Conservation (phyloP, 2,329 filamentous ascomycete genomes). For the Ophiostoma himal-ulmi region DNA sequence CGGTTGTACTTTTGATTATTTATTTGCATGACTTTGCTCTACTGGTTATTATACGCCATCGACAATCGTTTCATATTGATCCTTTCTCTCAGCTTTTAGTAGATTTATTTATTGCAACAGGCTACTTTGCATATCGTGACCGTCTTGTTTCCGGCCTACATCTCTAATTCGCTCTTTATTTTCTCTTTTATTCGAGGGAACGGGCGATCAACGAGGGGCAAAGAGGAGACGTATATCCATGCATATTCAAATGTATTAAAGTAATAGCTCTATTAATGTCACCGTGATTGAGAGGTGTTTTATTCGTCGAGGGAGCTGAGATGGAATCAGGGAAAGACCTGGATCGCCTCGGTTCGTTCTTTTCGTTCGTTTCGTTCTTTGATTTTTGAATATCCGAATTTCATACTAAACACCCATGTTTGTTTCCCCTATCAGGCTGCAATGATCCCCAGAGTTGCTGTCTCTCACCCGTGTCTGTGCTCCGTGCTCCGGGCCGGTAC, state of each 20-base stretch:
- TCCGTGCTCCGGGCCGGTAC: not conserved
- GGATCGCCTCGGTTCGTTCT: not conserved
- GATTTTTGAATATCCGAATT: not conserved
- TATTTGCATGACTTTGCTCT: not conserved
- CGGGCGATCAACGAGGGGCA: not conserved
- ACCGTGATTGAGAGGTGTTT: not conserved
- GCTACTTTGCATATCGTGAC: not conserved
- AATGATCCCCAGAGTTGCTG: not conserved
- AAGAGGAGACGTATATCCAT: slow-evolving; percentile 4
- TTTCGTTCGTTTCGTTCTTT: not conserved
- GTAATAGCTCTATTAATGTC: not conserved
- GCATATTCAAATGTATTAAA: not conserved
- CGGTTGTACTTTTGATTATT: not conserved
- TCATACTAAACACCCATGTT: not conserved
- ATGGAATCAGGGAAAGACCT: not conserved
- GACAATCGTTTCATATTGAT: not conserved
- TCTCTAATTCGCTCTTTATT: not conserved
- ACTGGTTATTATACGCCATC: not conserved
- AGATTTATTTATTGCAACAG: not conserved
- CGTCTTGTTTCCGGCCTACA: slow-evolving; percentile 10
- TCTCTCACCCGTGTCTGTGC: not conserved
- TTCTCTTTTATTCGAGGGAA: not conserved
- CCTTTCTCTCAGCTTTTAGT: not conserved
- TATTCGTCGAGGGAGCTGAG: not conserved
- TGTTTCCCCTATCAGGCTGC: not conserved